These are phyloP conservation scores for Chytriomyces sp. DNA, from an alignment of 192 early-diverging fungal genomes.

Conservation along the genomic window DNA sequence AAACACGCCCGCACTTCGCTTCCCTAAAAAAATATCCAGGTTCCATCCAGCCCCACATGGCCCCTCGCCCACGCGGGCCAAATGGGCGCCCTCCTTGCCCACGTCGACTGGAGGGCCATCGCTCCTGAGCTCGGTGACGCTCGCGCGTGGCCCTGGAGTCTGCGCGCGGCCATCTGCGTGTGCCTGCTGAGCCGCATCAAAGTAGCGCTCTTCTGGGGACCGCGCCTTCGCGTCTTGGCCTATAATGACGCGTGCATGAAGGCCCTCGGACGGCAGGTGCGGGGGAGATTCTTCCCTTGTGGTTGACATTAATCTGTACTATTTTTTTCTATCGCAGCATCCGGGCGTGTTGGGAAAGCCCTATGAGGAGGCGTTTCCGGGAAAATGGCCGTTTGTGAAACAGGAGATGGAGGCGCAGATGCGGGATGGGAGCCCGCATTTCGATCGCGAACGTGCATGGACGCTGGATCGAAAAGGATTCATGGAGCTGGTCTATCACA, in stretches of 20 bases:
- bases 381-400: conserved; percentile 37
- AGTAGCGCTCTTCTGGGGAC: conserved; percentile 13
- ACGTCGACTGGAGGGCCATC: background rate
- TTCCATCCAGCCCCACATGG: too few species aligned
- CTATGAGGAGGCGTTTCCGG: conserved; percentile 26
- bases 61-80: too few species aligned
- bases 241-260: conserved; percentile 12
- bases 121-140: conserved; percentile 8
- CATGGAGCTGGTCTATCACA: conserved; percentile 35
- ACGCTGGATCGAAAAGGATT: conserved; percentile 38
- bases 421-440: conserved; percentile 4
- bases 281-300: background rate
- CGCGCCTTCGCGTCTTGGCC: conserved; percentile 11
- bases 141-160: conserved; percentile 6
- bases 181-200: background rate
- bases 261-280: conserved; percentile 1
- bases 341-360: conserved; percentile 34
- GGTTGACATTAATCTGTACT: background rate
- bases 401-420: background rate
- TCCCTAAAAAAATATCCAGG: too few species aligned
- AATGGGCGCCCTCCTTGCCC: background rate
- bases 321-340: conserved; percentile 28
- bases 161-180: background rate
- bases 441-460: conserved; percentile 26
- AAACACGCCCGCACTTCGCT: too few species aligned